Evolutionary conservation across 805 yeast genomes (phyloP).

Genomic region (Maudiozyma pseudohumilis): DNA sequence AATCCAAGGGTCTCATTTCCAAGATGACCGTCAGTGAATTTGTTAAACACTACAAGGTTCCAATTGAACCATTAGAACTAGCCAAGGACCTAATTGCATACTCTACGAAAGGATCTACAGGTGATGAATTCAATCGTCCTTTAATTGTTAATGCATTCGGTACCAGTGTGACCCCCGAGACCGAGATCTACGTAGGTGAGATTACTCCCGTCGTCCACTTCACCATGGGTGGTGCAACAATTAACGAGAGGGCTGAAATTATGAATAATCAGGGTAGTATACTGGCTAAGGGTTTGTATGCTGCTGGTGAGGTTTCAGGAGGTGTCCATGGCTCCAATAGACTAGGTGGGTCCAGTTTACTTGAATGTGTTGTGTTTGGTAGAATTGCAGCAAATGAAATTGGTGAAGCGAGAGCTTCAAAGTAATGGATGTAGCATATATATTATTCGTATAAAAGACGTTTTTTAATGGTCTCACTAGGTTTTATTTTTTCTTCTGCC

Average conservation of each 20-base stretch:
- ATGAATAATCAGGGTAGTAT: slow-evolving; percentile 24
- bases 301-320: slow-evolving; percentile 60
- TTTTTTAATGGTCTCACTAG: too few relatives aligned
- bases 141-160: slow-evolving; percentile 28
- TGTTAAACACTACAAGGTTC: slow-evolving; percentile 17
- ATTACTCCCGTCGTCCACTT: slow-evolving; percentile 57
- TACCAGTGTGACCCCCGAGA: slow-evolving; percentile 11
- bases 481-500: too few relatives aligned
- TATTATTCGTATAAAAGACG: too few relatives aligned
- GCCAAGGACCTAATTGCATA: slow-evolving; percentile 16
- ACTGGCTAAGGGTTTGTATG: slow-evolving; percentile 40
- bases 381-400: slow-evolving; percentile 37
- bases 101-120: slow-evolving; percentile 11
- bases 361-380: slow-evolving; percentile 56
- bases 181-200: slow-evolving; percentile 37
- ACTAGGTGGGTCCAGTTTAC: slow-evolving; percentile 47
- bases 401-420: slow-evolving; percentile 6
- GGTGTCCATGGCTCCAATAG: slow-evolving; percentile 60
- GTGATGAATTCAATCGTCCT: slow-evolving; percentile 32
- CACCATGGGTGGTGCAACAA: slow-evolving; percentile 59
- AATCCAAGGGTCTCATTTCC: slow-evolving; percentile 30
- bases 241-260: slow-evolving; percentile 39
- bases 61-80: slow-evolving; percentile 16
- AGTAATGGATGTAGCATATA: too few relatives aligned
- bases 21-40: slow-evolving; percentile 26